These are phyloP conservation scores for Trichoderma aggressivum DNA, from an alignment of 2,329 filamentous ascomycete species.

Conservation along the genomic window DNA sequence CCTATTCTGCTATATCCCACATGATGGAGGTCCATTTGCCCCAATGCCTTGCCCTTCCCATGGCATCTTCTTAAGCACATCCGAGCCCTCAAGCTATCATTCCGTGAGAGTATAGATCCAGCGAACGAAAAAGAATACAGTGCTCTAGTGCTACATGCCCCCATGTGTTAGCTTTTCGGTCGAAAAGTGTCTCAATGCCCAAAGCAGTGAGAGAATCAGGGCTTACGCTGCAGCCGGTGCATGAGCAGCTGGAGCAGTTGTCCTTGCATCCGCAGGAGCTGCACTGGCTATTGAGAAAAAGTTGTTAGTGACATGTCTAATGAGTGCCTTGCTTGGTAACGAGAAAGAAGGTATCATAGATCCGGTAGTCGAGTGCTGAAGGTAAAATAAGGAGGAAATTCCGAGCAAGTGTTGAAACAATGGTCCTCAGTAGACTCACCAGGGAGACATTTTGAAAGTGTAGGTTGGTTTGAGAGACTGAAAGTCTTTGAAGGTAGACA, in stretches of 20 bases:
- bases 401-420: not conserved
- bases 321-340: not conserved
- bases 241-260: constrained; percentile 1
- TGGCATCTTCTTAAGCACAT: not conserved
- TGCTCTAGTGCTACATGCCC: not conserved
- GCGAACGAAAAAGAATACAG: not conserved
- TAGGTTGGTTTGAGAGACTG: not conserved
- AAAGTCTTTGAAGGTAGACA: not conserved
- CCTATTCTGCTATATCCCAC: not conserved
- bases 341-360: not conserved
- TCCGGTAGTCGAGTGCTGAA: not conserved
- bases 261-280: constrained; percentile 11
- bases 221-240: constrained; percentile 9
- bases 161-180: not conserved
- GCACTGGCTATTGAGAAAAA: not conserved
- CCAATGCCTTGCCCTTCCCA: not conserved
- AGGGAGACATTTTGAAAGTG: constrained; percentile 16
- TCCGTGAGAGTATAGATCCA: not conserved
- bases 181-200: too few relatives aligned
- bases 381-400: not conserved
- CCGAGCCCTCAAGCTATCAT: not conserved
- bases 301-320: not conserved
- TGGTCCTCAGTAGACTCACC: not conserved
- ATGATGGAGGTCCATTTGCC: not conserved
- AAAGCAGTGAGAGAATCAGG: not conserved